These are phyloP conservation scores for Neurospora sp. DNA, from an alignment of 495 filamentous ascomycete species.

Conservation along the genomic window DNA sequence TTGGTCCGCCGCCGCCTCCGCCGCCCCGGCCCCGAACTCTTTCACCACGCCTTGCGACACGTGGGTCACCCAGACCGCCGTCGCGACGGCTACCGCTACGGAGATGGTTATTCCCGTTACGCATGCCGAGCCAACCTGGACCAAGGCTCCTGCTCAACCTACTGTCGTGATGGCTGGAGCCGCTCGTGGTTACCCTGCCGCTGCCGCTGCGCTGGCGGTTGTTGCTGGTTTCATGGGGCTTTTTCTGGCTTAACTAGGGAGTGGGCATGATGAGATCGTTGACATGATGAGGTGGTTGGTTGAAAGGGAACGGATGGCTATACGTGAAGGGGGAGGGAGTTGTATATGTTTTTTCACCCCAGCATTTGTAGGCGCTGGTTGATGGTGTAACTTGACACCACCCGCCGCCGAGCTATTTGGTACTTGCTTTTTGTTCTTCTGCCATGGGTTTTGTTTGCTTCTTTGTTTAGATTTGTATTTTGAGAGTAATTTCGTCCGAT, in stretches of 20 bases:
- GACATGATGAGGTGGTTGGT: too few relatives aligned
- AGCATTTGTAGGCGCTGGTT: neutral
- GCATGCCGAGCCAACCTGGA: neutral
- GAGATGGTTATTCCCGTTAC: neutral
- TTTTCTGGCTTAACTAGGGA: neutral
- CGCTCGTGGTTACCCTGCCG: neutral
- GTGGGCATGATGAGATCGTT: too few relatives aligned
- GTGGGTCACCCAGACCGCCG: neutral
- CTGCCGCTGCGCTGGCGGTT: neutral
- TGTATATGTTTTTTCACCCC: too few relatives aligned
- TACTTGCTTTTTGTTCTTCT: neutral
- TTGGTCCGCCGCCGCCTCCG: neutral
- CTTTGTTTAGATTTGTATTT: neutral
- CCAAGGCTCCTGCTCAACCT: neutral
- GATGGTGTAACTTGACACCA: neutral
- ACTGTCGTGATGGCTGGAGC: neutral
- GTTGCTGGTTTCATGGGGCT: neutral
- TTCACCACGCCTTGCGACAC: neutral
- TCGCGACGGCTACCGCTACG: neutral
- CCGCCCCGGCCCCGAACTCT: neutral
- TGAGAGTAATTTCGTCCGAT: neutral
- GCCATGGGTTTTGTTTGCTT: neutral
- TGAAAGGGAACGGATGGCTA: too few relatives aligned
- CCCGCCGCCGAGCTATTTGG: neutral
- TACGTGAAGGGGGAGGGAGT: too few relatives aligned